A percentile compares a stretch with the other conserved stretches of the same genome.
phyloP scores from a whole-genome alignment of 176 grass and related monocot genomes.

The Phragmites australis region DNA sequence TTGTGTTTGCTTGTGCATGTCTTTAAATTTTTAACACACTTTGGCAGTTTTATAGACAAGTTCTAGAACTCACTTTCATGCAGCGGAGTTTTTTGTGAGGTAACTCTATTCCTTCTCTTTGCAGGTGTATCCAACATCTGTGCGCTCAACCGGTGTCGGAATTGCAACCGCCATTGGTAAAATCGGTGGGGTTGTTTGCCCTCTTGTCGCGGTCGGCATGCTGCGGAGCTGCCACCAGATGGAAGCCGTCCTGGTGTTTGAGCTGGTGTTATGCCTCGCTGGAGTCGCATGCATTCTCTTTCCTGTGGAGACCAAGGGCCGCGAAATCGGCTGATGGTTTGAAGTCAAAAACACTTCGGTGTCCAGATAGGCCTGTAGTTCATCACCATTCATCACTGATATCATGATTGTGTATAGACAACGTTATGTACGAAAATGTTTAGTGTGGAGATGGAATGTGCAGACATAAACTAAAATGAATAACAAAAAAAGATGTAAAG shows the following conservation, averaged over 20 bases:
- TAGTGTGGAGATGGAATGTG: conserved; percentile 12
- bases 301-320: conserved; percentile 74
- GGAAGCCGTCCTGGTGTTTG: conserved; percentile 63
- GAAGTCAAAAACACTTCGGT: background rate
- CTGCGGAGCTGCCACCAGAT: conserved; percentile 67
- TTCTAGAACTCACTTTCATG: background rate
- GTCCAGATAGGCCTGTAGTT: background rate
- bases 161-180: conserved; percentile 59
- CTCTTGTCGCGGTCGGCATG: conserved; percentile 58
- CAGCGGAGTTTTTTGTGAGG: background rate
- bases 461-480: background rate
- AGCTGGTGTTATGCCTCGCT: conserved; percentile 55
- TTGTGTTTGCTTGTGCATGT: background rate
- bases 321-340: conserved; percentile 35
- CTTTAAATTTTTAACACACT: background rate
- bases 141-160: conserved; percentile 68
- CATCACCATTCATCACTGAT: background rate
- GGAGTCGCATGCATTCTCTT: conserved; percentile 60
- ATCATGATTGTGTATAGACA: background rate
- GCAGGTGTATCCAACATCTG: conserved; percentile 72
- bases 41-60: background rate
- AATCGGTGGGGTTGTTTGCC: conserved; percentile 72
- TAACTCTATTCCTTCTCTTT: background rate
- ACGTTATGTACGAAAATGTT: background rate
- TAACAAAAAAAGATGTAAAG: background rate